Evolutionary conservation across 1,284 basidiomycete genomes (phyloP), one percentile per base, ranked within the genome.

Genomic region (Ganoderma lucidum): DNA sequence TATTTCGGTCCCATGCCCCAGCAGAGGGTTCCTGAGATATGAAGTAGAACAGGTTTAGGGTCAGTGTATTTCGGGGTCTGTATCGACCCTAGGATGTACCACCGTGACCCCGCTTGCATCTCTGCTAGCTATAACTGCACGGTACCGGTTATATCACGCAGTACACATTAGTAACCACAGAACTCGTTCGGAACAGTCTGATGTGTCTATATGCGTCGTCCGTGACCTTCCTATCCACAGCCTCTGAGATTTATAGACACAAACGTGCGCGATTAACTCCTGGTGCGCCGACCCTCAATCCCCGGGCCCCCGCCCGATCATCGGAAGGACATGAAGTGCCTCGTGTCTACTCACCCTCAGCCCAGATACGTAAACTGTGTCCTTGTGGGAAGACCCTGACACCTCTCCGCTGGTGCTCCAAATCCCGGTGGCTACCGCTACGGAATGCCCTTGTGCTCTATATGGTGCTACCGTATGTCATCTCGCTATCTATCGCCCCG

Each of bases 261-360:
- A 23, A 23, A 23, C 23, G 23, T 23, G 23, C 23, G 23, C 23
- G 23, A 23, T 23, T 23, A 23, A 23, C 23, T 23, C 23, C 23
- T 62, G 62, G 68, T 64, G 62, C 28, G 51, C 56, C 37, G 56
- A 41, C 39, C 55, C 66, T 51, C 62, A 41, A 55, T 39, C 64
- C 2, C 42, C 30, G 23, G 23, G 23, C 23, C 23, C 23, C 23
- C 23, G 23, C 62, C 15, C 10, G 51, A 23, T 35, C 35, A 39
- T n/a, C 28, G 9, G 32, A 14, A 6, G 56, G 60, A 64, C 64
- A 64, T 64, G 61, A 37, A 48, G 63, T 39, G 70, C 72, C 72
- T 73, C 72, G 72, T 73, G 72, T 69, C 59, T 73, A 73, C 70
- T 73, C 72, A 73, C 72, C 72, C 72, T 71, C 72, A 59, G 68